Evolutionary conservation across 73 alveolate species (phyloP).

Genomic region (Tetrahymena borealis): DNA sequence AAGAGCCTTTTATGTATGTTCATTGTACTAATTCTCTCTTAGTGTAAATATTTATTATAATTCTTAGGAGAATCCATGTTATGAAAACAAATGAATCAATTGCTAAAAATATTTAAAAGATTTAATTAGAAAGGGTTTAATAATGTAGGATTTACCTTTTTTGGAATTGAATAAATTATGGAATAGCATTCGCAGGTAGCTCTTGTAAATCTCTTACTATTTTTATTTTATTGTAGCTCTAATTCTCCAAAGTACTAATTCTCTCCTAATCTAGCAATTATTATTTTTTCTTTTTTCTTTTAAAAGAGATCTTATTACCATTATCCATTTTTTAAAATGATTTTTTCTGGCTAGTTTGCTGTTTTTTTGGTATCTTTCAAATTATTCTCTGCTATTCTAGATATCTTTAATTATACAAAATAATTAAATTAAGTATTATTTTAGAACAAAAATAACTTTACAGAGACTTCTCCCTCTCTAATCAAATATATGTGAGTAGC

Average conservation of each 20-base stretch:
- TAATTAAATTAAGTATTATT: too few species aligned
- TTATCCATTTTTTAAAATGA: background rate
- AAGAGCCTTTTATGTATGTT: background rate
- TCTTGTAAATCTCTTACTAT: background rate
- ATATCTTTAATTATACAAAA: background rate
- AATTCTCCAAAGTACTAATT: background rate
- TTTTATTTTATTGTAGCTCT: background rate
- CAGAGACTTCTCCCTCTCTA: background rate
- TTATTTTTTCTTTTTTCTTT: background rate
- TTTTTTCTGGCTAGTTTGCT: background rate
- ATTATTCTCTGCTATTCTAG: background rate
- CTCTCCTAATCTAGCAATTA: background rate
- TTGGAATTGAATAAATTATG: background rate
- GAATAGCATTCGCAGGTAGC: background rate
- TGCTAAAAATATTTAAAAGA: background rate
- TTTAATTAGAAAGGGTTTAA: background rate
- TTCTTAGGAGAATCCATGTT: background rate
- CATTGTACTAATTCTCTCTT: background rate
- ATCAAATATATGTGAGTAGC: background rate
- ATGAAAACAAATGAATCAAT: background rate
- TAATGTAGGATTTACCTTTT: background rate
- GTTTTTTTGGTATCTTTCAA: background rate
- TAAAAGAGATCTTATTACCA: background rate
- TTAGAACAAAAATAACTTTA: background rate
- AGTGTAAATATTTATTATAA: background rate